A percentile compares a stretch with the other conserved stretches of the same genome.
phyloP scores from a whole-genome alignment of 2,329 filamentous ascomycete species.

The Fusarium siculi region DNA sequence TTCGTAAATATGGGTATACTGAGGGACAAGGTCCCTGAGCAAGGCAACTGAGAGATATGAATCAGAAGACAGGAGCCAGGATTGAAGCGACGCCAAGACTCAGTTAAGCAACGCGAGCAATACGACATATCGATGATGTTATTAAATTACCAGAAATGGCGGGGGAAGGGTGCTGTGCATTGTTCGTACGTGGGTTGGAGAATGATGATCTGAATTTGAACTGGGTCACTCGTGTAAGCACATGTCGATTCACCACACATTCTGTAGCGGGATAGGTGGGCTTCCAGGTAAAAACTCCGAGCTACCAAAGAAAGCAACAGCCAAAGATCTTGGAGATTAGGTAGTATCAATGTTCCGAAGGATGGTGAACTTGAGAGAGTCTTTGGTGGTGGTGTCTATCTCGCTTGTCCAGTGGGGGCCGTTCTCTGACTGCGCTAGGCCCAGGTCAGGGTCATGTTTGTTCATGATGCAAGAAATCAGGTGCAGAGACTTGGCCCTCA shows the following conservation, averaged over 20 bases:
- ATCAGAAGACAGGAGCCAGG: background rate
- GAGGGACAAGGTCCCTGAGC: background rate
- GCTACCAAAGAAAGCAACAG: background rate
- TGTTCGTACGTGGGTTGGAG: background rate
- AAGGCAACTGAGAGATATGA: background rate
- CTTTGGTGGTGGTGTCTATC: background rate
- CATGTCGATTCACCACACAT: background rate
- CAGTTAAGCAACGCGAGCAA: background rate
- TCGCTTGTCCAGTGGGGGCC: constrained; percentile 2
- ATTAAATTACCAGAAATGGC: background rate
- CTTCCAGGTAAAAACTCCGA: constrained; percentile 1
- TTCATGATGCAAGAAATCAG: constrained; percentile 22
- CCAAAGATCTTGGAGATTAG: constrained; percentile 11
- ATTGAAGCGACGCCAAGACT: constrained; percentile 3
- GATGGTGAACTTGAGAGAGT: background rate
- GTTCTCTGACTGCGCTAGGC: background rate
- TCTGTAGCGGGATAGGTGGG: background rate
- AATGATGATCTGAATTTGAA: constrained; percentile 12
- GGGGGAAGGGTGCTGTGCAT: background rate
- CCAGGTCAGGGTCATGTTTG: background rate
- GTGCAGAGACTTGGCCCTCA: constrained; percentile 2
- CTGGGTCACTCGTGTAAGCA: constrained; percentile 21
- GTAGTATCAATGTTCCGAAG: background rate
- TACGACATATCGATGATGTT: background rate
- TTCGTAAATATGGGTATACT: constrained; percentile 1